Conservation (phyloP, 495 filamentous ascomycete species). For the Clavariopsis aquatica region DNA sequence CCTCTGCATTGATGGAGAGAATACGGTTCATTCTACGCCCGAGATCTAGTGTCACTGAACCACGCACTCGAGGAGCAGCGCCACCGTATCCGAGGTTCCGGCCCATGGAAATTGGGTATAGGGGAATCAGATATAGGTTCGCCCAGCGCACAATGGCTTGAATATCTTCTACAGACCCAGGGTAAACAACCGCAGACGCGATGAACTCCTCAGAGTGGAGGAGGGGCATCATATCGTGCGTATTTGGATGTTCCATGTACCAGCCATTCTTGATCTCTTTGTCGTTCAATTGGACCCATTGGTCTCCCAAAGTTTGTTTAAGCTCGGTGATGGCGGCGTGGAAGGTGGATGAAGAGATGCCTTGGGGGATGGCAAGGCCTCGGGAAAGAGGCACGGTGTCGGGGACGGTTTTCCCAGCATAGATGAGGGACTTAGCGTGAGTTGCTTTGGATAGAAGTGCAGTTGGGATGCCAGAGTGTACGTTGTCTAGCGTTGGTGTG, state of each 20-base stretch:
- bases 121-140: slow-evolving; percentile 27
- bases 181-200: slow-evolving; percentile 22
- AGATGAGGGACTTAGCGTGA: slow-evolving; percentile 23
- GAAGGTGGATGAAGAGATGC: slow-evolving; percentile 17
- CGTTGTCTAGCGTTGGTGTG: slow-evolving; percentile 19
- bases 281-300: slow-evolving; percentile 24
- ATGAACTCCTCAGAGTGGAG: slow-evolving; percentile 27
- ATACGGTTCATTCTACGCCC: slow-evolving; percentile 40
- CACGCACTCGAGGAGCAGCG: slow-evolving; percentile 27
- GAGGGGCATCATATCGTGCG: slow-evolving; percentile 33
- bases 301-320: not conserved
- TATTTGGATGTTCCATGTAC: slow-evolving; percentile 36
- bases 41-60: slow-evolving; percentile 28
- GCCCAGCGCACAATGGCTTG: slow-evolving; percentile 23
- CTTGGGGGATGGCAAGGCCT: slow-evolving; percentile 26
- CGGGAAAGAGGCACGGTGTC: slow-evolving; percentile 4
- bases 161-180: slow-evolving; percentile 19
- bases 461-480: slow-evolving; percentile 23
- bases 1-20: slow-evolving; percentile 39
- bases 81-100: slow-evolving; percentile 31
- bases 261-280: slow-evolving; percentile 28
- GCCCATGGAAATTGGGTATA: slow-evolving; percentile 24
- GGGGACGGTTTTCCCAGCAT: slow-evolving; percentile 22
- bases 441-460: slow-evolving; percentile 29
- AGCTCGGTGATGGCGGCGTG: slow-evolving; percentile 19